Evolutionary conservation across 257 asterid species (phyloP).

Genomic region (Nicotiana sylvestris): DNA sequence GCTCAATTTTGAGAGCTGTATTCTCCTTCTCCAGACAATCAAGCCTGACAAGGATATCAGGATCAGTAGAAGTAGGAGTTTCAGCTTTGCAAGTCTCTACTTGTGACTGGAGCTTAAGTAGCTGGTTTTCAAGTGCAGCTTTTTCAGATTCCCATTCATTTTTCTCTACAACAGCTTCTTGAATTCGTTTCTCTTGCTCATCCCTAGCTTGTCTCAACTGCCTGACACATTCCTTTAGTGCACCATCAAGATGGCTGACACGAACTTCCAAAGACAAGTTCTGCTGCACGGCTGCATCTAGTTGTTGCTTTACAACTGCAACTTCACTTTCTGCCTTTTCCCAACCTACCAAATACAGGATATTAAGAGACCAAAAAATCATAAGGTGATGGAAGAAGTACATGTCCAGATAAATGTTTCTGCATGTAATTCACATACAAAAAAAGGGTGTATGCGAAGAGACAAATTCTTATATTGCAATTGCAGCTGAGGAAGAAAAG

Average conservation of each 20-base stretch:
- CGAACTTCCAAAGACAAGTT: slow-evolving; percentile 59
- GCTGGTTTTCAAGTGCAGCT: slow-evolving; percentile 45
- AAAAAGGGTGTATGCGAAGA: not conserved
- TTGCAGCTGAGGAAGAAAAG: not conserved
- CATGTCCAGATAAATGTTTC: slow-evolving; percentile 1
- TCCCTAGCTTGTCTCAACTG: slow-evolving; percentile 66
- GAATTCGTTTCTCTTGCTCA: slow-evolving; percentile 43
- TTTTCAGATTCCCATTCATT: slow-evolving; percentile 39
- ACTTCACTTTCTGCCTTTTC: slow-evolving; percentile 82
- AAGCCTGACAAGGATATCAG: slow-evolving; percentile 24
- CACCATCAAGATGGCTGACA: slow-evolving; percentile 72
- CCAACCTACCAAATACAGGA: slow-evolving; percentile 47
- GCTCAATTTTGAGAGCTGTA: slow-evolving; percentile 44
- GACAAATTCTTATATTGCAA: not conserved
- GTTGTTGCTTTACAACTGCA: slow-evolving; percentile 53
- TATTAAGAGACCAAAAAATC: not conserved
- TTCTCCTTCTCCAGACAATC: slow-evolving; percentile 53
- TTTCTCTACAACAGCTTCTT: slow-evolving; percentile 37
- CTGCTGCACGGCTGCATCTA: slow-evolving; percentile 64
- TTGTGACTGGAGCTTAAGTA: slow-evolving; percentile 34
- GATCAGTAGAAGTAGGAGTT: slow-evolving; percentile 24
- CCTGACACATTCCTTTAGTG: slow-evolving; percentile 72
- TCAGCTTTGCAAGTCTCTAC: slow-evolving; percentile 26
- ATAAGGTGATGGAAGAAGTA: not conserved
- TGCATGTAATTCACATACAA: not conserved